These are phyloP conservation scores for Rhodotorula diobovata DNA, from an alignment of 768 basidiomycete genomes.

Conservation along the genomic window DNA sequence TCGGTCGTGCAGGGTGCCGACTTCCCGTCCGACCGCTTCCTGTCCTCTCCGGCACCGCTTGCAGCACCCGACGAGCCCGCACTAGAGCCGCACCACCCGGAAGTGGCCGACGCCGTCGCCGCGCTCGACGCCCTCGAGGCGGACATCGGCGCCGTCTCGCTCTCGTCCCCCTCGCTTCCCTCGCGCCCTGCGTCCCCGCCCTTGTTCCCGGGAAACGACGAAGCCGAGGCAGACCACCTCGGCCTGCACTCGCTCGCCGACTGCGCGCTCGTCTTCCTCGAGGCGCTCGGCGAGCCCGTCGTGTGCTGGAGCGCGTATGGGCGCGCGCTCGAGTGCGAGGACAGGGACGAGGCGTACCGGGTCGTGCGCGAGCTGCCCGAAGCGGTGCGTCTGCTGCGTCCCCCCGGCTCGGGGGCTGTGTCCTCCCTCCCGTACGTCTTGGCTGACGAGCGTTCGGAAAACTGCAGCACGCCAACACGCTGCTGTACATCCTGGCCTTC, in stretches of 20 bases:
- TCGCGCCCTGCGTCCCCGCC: not conserved
- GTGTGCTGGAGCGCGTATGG: conserved; percentile 8
- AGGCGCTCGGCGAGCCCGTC: conserved; percentile 23
- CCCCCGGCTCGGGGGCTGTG: not conserved
- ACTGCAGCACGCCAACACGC: conserved; percentile 24
- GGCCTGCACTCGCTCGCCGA: conserved; percentile 17
- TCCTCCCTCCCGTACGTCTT: too few relatives aligned
- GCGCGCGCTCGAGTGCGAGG: conserved; percentile 7
- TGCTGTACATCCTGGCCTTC: conserved; percentile 25
- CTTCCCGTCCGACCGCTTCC: conserved; percentile 7
- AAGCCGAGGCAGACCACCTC: not conserved
- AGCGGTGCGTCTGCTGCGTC: conserved; percentile 3
- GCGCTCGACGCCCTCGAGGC: conserved; percentile 17
- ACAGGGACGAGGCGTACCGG: conserved; percentile 22
- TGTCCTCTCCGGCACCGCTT: not conserved
- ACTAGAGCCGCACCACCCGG: not conserved
- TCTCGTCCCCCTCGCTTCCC: not conserved
- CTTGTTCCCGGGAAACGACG: not conserved
- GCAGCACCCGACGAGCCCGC: not conserved
- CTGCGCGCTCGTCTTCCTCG: conserved; percentile 4
- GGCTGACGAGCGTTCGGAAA: not conserved
- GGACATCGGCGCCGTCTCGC: conserved; percentile 31
- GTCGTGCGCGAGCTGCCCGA: conserved; percentile 16
- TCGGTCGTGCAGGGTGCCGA: not conserved
- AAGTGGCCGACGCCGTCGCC: conserved; percentile 17